phyloP scores from a whole-genome alignment of 371 early-diverging fungal species.

The Mortierella sp. region DNA sequence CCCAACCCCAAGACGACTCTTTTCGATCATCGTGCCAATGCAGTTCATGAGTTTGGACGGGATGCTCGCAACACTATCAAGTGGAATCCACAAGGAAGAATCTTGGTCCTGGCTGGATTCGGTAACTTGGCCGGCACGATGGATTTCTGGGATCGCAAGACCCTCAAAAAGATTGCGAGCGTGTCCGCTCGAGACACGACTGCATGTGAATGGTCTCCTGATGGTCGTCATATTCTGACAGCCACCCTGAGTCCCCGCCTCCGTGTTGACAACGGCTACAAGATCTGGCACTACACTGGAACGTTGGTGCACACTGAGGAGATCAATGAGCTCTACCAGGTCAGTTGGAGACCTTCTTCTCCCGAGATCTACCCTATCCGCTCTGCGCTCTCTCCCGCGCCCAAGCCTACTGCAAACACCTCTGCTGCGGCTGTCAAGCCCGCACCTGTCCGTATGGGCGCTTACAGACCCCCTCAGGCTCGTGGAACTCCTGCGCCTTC shows the following conservation, averaged over 20 bases:
- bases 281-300: constrained; percentile 96
- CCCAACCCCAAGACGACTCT: constrained; percentile 85
- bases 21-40: constrained; percentile 89
- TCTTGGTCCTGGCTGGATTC: constrained; percentile 85
- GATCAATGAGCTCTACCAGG: constrained; percentile 90
- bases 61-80: constrained; percentile 89
- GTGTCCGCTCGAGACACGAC: constrained; percentile 87
- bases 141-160: constrained; percentile 92
- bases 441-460: constrained; percentile 63
- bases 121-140: constrained; percentile 96
- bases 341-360: constrained; percentile 77
- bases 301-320: constrained; percentile 79
- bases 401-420: constrained; percentile 56
- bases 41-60: constrained; percentile 86
- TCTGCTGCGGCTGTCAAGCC: constrained; percentile 59
- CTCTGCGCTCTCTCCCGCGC: constrained; percentile 73
- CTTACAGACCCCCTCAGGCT: constrained; percentile 85
- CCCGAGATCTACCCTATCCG: constrained; percentile 77
- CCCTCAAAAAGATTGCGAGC: constrained; percentile 80
- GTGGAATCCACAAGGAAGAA: constrained; percentile 91
- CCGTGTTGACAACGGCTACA: constrained; percentile 97
- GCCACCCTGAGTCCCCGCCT: constrained; percentile 93
- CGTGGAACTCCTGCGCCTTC: constrained; percentile 67
- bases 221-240: constrained; percentile 92
- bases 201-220: constrained; percentile 91